phyloP scores from a whole-genome alignment of 768 basidiomycete genomes.

The Podaxis mareebaensis region DNA sequence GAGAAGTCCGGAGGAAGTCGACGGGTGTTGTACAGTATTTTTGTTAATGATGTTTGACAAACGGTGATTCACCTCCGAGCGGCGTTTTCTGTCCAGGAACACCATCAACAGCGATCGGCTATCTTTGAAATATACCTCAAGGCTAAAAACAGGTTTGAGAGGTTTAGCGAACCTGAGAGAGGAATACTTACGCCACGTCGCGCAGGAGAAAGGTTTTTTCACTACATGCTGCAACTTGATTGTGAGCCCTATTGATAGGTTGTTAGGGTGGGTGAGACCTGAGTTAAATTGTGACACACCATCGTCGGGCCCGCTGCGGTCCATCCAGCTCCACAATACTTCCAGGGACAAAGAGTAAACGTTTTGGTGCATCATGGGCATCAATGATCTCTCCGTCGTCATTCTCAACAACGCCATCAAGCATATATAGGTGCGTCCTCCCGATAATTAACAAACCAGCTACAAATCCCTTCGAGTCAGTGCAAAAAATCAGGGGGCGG shows the following conservation, averaged over 20 bases:
- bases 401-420: conserved; percentile 87
- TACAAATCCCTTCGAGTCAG: conserved; percentile 25
- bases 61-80: conserved; percentile 58
- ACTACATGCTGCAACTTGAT: conserved; percentile 75
- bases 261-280: background rate
- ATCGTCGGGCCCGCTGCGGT: conserved; percentile 80
- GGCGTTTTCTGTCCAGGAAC: conserved; percentile 68
- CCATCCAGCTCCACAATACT: conserved; percentile 79
- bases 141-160: conserved; percentile 37
- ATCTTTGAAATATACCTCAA: conserved; percentile 93
- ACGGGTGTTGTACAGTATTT: conserved; percentile 37
- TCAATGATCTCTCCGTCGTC: conserved; percentile 89
- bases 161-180: background rate
- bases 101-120: conserved; percentile 85
- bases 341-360: conserved; percentile 81
- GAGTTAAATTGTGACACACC: conserved; percentile 47
- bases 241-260: conserved; percentile 59
- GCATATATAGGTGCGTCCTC: conserved; percentile 81
- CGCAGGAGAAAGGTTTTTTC: conserved; percentile 87
- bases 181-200: conserved; percentile 75
- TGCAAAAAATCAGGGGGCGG: background rate
- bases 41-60: conserved; percentile 50
- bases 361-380: conserved; percentile 79
- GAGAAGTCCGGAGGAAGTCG: conserved; percentile 53
- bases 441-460: conserved; percentile 91